A percentile compares a stretch with the other conserved stretches of the same genome.
Conservation (phyloP, 208 protist genomes). For the Borovskyia barvae region DNA sequence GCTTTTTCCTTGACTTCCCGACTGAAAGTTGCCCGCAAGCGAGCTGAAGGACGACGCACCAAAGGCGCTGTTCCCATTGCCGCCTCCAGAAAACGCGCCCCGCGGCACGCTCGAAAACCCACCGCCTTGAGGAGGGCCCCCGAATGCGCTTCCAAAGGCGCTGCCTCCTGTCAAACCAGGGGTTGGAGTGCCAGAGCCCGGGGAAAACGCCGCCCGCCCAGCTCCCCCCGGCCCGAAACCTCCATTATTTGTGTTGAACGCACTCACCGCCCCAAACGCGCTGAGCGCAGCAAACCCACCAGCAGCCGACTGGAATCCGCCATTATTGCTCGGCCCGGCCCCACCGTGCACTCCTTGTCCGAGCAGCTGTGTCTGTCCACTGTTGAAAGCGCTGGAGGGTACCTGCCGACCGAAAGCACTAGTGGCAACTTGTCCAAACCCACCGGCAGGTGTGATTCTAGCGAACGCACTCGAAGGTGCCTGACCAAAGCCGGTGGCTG, state of each 20-base stretch:
- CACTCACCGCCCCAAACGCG: no score
- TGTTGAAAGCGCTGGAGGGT: no score
- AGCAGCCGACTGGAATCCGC: no score
- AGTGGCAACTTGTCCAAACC: not conserved
- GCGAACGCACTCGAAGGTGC: not conserved
- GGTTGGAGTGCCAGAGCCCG: not conserved
- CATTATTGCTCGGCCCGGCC: no score
- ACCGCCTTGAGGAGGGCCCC: slow-evolving; percentile 4
- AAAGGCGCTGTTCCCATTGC: slow-evolving; percentile 18
- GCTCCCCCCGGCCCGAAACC: not conserved
- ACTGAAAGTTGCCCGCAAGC: slow-evolving; percentile 15
- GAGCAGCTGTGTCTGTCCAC: no score
- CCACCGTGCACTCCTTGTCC: no score
- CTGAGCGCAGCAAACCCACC: no score
- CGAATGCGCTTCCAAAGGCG: slow-evolving; percentile 23
- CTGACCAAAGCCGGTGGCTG: not conserved
- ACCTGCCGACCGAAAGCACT: not conserved
- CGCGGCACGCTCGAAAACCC: slow-evolving; percentile 24
- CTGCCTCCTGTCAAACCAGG: no score
- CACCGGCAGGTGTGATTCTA: not conserved
- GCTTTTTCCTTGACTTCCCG: not conserved
- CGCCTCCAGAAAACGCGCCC: slow-evolving; percentile 21
- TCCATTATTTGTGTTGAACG: no score
- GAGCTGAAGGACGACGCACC: slow-evolving; percentile 25
- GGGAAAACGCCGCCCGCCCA: not conserved